Evolutionary conservation across 768 basidiomycete species (phyloP).

Genomic region (Cystofilobasidium bisporidii): DNA sequence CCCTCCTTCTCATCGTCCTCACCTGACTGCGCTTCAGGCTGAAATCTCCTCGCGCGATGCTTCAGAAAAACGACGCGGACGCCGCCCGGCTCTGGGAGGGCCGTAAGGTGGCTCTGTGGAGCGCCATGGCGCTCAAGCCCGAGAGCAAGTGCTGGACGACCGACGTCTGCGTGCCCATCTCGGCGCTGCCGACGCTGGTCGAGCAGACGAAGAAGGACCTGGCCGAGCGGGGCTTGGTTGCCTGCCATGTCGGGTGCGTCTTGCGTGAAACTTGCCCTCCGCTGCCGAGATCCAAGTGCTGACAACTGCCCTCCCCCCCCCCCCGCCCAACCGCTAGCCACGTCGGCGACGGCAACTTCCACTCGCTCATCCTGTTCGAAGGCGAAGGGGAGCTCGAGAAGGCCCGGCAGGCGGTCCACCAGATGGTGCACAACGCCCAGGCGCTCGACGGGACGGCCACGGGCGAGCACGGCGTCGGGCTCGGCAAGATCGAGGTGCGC

Average conservation of each 20-base stretch:
- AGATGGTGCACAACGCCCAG: conserved; percentile 43
- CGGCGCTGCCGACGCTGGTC: conserved; percentile 40
- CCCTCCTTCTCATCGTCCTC: too few species aligned
- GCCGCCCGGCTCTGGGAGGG: conserved; percentile 72
- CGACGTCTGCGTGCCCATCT: conserved; percentile 42
- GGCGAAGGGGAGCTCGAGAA: conserved; percentile 31
- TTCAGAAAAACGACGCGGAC: conserved; percentile 44
- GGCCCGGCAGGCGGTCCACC: conserved; percentile 20
- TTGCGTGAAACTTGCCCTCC: too few species aligned
- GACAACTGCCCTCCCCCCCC: too few species aligned
- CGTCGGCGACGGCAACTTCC: conserved; percentile 42
- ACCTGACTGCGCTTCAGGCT: not conserved
- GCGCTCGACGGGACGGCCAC: conserved; percentile 43
- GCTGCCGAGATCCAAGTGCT: too few species aligned
- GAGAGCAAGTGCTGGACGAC: conserved; percentile 31
- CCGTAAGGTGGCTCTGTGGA: conserved; percentile 58
- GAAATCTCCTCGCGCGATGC: conserved; percentile 38
- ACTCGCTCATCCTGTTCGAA: conserved; percentile 40
- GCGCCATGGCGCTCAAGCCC: conserved; percentile 21
- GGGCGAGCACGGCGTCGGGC: conserved; percentile 55
- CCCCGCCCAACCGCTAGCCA: too few species aligned
- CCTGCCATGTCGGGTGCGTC: conserved; percentile 38
- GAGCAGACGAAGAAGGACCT: conserved; percentile 73
- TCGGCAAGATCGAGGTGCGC: conserved; percentile 56
- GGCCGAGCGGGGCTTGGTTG: conserved; percentile 49